Conservation (phyloP, 2,329 filamentous ascomycete species). For the Alternaria sp. region DNA sequence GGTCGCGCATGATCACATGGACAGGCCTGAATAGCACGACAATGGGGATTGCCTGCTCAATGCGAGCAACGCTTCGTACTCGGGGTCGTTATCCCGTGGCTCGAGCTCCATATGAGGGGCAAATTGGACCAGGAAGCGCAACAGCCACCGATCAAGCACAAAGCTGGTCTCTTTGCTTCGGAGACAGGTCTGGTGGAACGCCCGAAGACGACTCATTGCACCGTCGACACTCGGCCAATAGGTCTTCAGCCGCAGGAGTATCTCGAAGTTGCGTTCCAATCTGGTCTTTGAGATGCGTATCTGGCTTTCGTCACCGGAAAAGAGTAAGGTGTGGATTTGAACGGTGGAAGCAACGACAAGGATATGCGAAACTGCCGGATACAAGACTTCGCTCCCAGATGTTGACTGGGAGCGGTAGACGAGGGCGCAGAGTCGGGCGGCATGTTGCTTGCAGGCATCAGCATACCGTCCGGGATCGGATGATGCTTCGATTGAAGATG, state of each 20-base stretch:
- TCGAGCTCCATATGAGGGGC: slow-evolving; percentile 35
- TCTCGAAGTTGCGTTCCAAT: slow-evolving; percentile 34
- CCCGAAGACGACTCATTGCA: slow-evolving; percentile 32
- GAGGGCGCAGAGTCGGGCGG: slow-evolving; percentile 28
- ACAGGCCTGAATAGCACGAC: slow-evolving; percentile 29
- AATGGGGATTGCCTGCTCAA: slow-evolving; percentile 32
- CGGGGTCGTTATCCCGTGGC: slow-evolving; percentile 33
- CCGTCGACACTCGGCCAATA: slow-evolving; percentile 34
- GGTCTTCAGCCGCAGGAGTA: slow-evolving; percentile 25
- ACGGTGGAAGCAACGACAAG: slow-evolving; percentile 33
- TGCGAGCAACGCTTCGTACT: slow-evolving; percentile 31
- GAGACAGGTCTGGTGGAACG: slow-evolving; percentile 34
- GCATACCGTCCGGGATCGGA: slow-evolving; percentile 23
- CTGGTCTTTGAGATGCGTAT: slow-evolving; percentile 30
- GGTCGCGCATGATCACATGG: background rate
- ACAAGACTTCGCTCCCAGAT: slow-evolving; percentile 29
- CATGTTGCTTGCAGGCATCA: slow-evolving; percentile 30
- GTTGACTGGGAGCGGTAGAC: slow-evolving; percentile 30
- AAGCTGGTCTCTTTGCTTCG: slow-evolving; percentile 36
- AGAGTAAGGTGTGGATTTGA: slow-evolving; percentile 32
- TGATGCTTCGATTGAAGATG: slow-evolving; percentile 17
- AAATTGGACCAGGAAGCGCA: slow-evolving; percentile 34
- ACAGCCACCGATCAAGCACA: slow-evolving; percentile 31
- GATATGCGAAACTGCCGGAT: slow-evolving; percentile 31
- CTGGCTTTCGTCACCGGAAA: slow-evolving; percentile 27